Evolutionary conservation across 2,329 filamentous ascomycete species (phyloP).

Genomic region (Didymosphaeria variabile): DNA sequence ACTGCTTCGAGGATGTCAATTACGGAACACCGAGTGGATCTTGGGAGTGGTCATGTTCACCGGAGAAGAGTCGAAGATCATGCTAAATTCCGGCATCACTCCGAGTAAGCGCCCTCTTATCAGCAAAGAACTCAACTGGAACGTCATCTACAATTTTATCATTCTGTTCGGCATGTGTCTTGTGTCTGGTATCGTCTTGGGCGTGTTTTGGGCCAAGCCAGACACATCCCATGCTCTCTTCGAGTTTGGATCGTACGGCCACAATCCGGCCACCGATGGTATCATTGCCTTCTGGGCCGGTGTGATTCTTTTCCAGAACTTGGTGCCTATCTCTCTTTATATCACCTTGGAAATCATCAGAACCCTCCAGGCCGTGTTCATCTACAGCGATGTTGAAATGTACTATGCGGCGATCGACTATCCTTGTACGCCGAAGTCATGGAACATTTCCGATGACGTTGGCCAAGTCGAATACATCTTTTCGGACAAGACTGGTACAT

Average conservation of each 20-base stretch:
- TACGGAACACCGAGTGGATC: constrained; percentile 96
- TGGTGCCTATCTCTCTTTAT: constrained; percentile 97
- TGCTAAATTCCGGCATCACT: constrained; percentile 97
- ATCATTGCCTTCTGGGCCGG: constrained; percentile 98
- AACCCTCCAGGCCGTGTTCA: constrained; percentile 93
- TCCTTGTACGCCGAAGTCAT: constrained; percentile 95
- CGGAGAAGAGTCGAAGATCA: constrained; percentile 96
- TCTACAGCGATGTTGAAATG: constrained; percentile 95
- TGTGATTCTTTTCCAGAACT: constrained; percentile 95
- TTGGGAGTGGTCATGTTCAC: constrained; percentile 94
- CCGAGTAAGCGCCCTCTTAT: constrained; percentile 93
- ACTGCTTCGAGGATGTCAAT: constrained; percentile 88
- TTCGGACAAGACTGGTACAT: constrained; percentile 89
- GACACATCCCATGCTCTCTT: constrained; percentile 82
- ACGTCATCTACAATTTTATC: constrained; percentile 95
- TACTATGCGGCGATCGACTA: constrained; percentile 96
- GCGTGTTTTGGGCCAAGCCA: constrained; percentile 78
- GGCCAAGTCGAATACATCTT: constrained; percentile 99
- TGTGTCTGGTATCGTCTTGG: constrained; percentile 83
- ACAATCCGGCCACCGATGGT: constrained; percentile 77
- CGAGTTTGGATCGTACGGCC: constrained; percentile 83
- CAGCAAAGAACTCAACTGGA: constrained; percentile 93
- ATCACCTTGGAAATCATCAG: constrained; percentile 97
- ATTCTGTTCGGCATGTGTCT: constrained; percentile 91
- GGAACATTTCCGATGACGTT: constrained; percentile 98